A percentile compares a stretch with the other conserved stretches of the same genome.
phyloP scores from a whole-genome alignment of 208 protist genomes.

The Angomonas desouzai region DNA sequence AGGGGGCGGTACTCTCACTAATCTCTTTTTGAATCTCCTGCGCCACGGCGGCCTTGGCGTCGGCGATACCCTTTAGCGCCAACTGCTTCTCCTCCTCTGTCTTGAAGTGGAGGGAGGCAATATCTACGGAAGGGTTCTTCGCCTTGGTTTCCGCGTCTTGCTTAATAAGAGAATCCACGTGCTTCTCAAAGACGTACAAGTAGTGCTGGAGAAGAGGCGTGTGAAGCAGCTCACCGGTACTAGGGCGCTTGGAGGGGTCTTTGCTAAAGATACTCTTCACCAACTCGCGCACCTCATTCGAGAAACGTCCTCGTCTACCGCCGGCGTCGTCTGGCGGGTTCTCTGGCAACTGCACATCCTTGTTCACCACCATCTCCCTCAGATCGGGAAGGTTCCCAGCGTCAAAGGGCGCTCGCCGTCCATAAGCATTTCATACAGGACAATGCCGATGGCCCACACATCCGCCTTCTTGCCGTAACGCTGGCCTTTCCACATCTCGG shows the following conservation, averaged over 20 bases:
- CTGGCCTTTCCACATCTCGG: slow-evolving; percentile 85
- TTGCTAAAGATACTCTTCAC: slow-evolving; percentile 51
- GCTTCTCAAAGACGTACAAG: slow-evolving; percentile 66
- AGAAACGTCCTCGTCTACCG: slow-evolving; percentile 25
- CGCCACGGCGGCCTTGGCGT: slow-evolving; percentile 54
- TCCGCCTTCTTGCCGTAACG: slow-evolving; percentile 88
- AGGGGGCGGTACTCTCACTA: slow-evolving; percentile 24
- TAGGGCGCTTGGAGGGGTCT: slow-evolving; percentile 62
- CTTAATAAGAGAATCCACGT: slow-evolving; percentile 46
- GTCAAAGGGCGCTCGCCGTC: slow-evolving; percentile 66
- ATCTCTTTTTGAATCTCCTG: slow-evolving; percentile 38
- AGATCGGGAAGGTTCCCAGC: slow-evolving; percentile 56
- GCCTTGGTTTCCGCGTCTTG: slow-evolving; percentile 34
- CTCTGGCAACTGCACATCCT: slow-evolving; percentile 46
- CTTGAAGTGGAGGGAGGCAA: slow-evolving; percentile 35
- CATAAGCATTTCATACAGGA: slow-evolving; percentile 86
- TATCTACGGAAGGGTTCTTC: slow-evolving; percentile 27
- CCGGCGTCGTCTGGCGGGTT: slow-evolving; percentile 21
- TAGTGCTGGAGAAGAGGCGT: slow-evolving; percentile 81
- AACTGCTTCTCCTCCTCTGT: slow-evolving; percentile 31
- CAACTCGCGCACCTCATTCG: slow-evolving; percentile 75
- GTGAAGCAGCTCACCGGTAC: slow-evolving; percentile 65
- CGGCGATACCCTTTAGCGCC: slow-evolving; percentile 57
- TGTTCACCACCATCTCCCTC: slow-evolving; percentile 43
- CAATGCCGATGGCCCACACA: slow-evolving; percentile 80